Conservation (phyloP, 805 yeast genomes). For the Myxozyma kluyveri region DNA sequence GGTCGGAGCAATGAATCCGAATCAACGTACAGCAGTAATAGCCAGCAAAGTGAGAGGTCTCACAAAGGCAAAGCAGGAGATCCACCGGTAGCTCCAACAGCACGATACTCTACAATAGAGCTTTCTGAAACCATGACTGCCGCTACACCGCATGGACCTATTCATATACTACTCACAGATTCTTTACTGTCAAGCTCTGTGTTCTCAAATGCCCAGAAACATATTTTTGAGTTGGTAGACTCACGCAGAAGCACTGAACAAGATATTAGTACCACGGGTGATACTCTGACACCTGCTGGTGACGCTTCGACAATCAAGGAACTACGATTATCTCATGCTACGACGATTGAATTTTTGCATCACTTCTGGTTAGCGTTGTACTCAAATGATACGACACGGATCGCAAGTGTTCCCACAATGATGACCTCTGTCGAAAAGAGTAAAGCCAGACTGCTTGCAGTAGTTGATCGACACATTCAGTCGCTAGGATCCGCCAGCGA, state of each 20-base stretch:
- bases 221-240: constrained; percentile 20
- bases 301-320: constrained; percentile 44
- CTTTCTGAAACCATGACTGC: neutral
- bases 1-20: no score
- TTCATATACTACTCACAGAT: constrained; percentile 6
- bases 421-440: constrained; percentile 52
- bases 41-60: no score
- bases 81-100: neutral
- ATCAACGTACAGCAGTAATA: no score
- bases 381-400: constrained; percentile 46
- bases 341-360: constrained; percentile 69
- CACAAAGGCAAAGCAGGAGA: no score
- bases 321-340: constrained; percentile 61
- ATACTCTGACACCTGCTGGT: constrained; percentile 33
- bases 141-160: constrained; percentile 7
- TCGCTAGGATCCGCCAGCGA: constrained; percentile 16
- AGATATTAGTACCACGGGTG: constrained; percentile 15
- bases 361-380: constrained; percentile 71
- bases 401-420: constrained; percentile 45
- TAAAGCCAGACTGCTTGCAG: constrained; percentile 44
- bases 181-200: constrained; percentile 3
- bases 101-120: neutral
- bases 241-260: constrained; percentile 28
- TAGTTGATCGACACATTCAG: constrained; percentile 25
- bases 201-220: constrained; percentile 14